Base-by-base conservation (phyloP, 2,329 filamentous ascomycete species). In the Pseudocercospora fuligena region DNA sequence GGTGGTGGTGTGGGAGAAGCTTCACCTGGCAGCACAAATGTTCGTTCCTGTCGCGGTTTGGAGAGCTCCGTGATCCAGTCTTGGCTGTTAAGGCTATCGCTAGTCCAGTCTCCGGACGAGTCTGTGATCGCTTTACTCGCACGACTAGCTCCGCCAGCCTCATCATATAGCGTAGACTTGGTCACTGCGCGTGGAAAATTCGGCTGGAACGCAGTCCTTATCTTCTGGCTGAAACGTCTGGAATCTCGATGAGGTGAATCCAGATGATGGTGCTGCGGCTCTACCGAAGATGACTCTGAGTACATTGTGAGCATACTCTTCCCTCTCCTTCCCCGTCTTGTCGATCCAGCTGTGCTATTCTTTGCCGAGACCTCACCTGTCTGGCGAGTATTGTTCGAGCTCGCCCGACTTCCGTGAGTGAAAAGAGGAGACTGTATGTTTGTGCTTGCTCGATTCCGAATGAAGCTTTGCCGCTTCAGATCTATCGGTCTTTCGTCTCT, bases 381-480 rank as follows among this genome's bases (percentile, higher is more conserved):
- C 60, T 66, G 63, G 27, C 61, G 61, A 2, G 65, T 61, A 14
- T 69, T 68, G 54, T 61, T 62, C 4, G 71, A 73, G 5, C 57
- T 60, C 16, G 67, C 69, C 33, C 72, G 67, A n/a, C 72, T 74
- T 16, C 70, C 73, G 49, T 78, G 77, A 5, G 77, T 76, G 65
- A 83, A 82, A 40, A 83, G 78, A 43, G 73, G 75, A 58, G 71
- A 75, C 3, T 80, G 78, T 14, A 77, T 74, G 33, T 74, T 76
- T 12, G 74, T 77, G 19, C 77, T 74, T 1, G 78, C 78, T 40
- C 81, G 77, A 64, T 82, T 80, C 16, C 77, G 73, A 51, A 82
- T 79, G 69, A 79, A 82, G 14, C 79, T 81, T 60, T 78, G 75
- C 6, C 81, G 77, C 64, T 80, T 81, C 33, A 81, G 79, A 43